Evolutionary conservation across 2,329 filamentous ascomycete species (phyloP), one percentile per base, ranked within the genome.

Genomic region (Penicillium glabrum): DNA sequence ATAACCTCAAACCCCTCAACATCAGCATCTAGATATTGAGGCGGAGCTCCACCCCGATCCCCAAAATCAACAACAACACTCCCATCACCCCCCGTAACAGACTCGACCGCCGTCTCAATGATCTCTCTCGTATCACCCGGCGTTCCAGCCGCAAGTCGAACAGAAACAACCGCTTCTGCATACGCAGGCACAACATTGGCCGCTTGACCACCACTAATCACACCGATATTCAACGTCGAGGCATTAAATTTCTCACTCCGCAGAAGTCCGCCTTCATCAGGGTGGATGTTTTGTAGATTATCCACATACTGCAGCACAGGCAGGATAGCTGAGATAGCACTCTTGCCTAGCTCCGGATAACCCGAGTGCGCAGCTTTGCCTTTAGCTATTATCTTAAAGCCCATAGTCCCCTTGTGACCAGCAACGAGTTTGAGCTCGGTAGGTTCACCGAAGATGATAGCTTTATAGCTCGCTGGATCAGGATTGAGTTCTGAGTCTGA

Each of bases 331-430:
- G 91, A 89, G 67, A 91, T 95, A 14, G 93, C 93, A 64, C 87
- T 93, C 67, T 88, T 86, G 4, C 93, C 93, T 8, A 96, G 80
- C 86, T 89, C 92, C 0, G 93, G 93, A 71, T 98, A 97, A 3
- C 93, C 93, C 13, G 88, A 92, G 75, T 98, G 93, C 2, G 89
- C 91, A 0, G 87, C 89, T 59, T 87, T 87, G 31, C 93, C 93
- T 23, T 80, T 82, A 0, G 89, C 89, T 13, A 78, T 78, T 57
- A 97, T 66, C 1, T 80, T 77, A 67, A 91, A 87, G 37, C 82
- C 82, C 2, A 91, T 72, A 48, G 86, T 88, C 41, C 93, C 93
- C 78, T 98, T 98, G 80, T 98, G 93, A 2, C 31, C 46, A 2
- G 46, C 46, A 23, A 48, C 46, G 8, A 48, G 46, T 1, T n/a